phyloP scores from a whole-genome alignment of 176 grass and related monocot species.

The Ensete ventricosum region DNA sequence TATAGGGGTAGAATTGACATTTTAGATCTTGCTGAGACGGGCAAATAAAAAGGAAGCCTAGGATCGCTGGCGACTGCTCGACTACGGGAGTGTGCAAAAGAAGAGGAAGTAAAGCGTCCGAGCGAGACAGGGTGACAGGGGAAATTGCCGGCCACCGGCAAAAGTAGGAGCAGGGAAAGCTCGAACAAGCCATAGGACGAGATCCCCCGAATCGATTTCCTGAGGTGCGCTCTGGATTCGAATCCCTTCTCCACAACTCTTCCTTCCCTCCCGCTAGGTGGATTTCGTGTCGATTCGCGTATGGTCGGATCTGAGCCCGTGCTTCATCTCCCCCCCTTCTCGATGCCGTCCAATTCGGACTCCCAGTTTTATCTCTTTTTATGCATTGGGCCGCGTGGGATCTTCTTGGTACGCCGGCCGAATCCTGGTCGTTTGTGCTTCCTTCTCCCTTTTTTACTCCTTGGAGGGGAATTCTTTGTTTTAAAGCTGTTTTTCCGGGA shows the following conservation, averaged over 20 bases:
- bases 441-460: neutral
- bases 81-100: too few species aligned
- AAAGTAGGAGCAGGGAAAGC: too few species aligned
- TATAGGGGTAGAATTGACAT: too few species aligned
- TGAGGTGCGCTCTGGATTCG: neutral
- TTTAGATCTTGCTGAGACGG: too few species aligned
- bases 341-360: neutral
- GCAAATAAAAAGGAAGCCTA: too few species aligned
- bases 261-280: neutral
- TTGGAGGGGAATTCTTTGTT: neutral
- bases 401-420: neutral
- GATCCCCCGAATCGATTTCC: too few species aligned
- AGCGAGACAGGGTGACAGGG: too few species aligned
- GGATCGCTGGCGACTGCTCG: too few species aligned
- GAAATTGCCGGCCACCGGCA: too few species aligned
- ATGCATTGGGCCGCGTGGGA: neutral
- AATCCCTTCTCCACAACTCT: neutral
- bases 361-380: neutral
- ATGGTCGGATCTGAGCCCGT: neutral
- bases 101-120: too few species aligned
- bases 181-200: too few species aligned
- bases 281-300: neutral
- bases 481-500: neutral
- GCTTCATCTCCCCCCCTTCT: neutral
- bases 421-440: neutral